Percentiles rank a stretch among this genome's conserved stretches.
Conservation (phyloP, 106 monocot species). For the Apostasia shenzhenica region DNA sequence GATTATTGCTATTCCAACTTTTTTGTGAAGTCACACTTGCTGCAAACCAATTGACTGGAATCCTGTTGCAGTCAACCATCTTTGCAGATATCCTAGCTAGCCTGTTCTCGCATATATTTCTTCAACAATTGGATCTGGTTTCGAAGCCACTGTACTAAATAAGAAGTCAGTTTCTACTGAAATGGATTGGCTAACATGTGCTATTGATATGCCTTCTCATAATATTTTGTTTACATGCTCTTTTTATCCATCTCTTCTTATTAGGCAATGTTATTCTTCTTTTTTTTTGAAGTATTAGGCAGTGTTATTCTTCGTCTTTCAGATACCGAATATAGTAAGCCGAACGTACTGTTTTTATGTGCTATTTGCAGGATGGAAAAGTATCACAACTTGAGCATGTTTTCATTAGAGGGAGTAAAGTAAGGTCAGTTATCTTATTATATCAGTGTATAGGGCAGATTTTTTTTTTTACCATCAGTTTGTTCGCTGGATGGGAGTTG, state of each 20-base stretch:
- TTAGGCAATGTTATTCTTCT: not conserved
- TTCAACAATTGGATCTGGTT: no score
- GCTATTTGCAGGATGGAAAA: constrained; percentile 31
- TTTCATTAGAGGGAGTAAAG: constrained; percentile 59
- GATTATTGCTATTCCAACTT: no score
- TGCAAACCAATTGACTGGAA: no score
- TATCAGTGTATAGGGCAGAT: not conserved
- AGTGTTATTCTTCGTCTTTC: not conserved
- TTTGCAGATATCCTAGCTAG: no score
- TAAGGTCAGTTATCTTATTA: constrained; percentile 17
- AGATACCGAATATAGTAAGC: not conserved
- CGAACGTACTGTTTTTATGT: not conserved
- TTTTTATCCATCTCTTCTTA: not conserved
- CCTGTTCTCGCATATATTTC: no score
- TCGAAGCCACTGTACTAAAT: no score
- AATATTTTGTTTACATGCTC: not conserved
- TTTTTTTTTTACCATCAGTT: not conserved
- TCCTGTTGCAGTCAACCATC: no score
- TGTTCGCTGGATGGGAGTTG: not conserved
- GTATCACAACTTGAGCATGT: constrained; percentile 57
- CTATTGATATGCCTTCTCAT: no score
- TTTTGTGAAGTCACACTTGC: no score
- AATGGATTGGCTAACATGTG: no score
- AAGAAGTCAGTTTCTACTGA: no score
- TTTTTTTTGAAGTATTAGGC: no score